Base-by-base conservation (phyloP, 148 eudicot species). In the Beta vulgaris region DNA sequence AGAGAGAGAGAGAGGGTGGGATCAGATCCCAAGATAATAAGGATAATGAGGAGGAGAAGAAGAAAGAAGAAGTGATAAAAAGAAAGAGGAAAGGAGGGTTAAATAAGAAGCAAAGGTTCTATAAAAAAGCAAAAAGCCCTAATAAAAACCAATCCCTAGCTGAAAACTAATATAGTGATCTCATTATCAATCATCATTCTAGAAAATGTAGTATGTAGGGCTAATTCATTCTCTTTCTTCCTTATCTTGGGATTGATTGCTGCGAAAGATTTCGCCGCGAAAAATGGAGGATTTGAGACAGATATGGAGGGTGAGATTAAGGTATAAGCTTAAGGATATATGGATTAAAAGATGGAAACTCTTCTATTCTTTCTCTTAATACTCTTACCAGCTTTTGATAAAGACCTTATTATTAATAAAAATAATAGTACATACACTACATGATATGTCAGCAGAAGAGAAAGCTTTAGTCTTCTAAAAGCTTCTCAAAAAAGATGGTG, bases 361-460 rank as follows among this genome's bases (percentile, higher is more conserved):
- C 6, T 6, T 19, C n/a, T n/a, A 53, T 14, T 23, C 18, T 36
- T 7, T 39, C 83, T 37, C 68, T 63, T 77, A 57, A 72, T 19
- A 65, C 75, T 70, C 76, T 78, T 76, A 88, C 92, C 91, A 86
- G 89, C 81, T 77, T 77, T 82, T 86, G 96, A 91, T 77, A 74
- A 83, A 76, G 91, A 91, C 89, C 16, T 19, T 51, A 51, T 43
- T 61, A 14, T 48, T 46, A 58, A 12, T 25, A 51, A 28, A 13
- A 29, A 26, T 44, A 18, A 14, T 21, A 28, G 43, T 59, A 59
- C 28, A 58, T 19, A 61, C 5, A 71, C 7, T 69, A 59, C 71
- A 57, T 19, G 31, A 32, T 32, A 72, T 54, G 70, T 60, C 67
- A 55, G 48, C 72, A 34, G 16, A 36, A 34, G 18, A 68, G 66